Base-by-base conservation (phyloP, 208 protist genomes). In the Balamuthia mandrillaris region DNA sequence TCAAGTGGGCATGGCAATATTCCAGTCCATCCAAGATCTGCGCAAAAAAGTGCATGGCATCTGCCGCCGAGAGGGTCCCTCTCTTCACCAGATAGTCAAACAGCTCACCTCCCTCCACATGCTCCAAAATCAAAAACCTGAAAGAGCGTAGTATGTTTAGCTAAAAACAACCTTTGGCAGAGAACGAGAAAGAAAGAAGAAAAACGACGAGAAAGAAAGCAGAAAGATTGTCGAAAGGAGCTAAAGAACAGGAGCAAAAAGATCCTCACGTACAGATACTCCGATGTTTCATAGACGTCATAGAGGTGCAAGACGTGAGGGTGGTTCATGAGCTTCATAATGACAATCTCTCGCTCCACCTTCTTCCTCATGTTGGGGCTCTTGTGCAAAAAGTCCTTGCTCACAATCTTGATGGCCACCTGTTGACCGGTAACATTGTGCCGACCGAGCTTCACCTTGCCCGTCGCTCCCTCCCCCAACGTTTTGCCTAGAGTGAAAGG, bases 331-430 rank as follows among this genome's bases (percentile, higher is more conserved):
- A 95, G 61, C 84, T 95, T 95, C 74, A 96, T 82, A 6, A 95
- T 89, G n/a, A 87, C 87, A 33, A 96, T 95, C 75, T 96, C 94
- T 31, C 94, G 79, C 39, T 94, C 92, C 0, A 94, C 85, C 75
- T 94, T 94, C 60, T 85, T 84, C 72, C 72, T 72, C 87, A 95
- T 42, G 6, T 81, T 87, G 44, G 52, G 81, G 61, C 89, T 90
- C 31, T 35, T 81, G 4, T 27, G 52, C 21, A 96, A 65, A 10
- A 63, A 77, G 7, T 90, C 88, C 86, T 96, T 96, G 9, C 87
- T 89, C 9, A 95, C 86, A 18, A 96, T 92, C 72, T 96, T 96
- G 10, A 95, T 74, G 16, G 93, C 94, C 9, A 95, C 93, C 29
- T 88, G 87, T n/a, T 90, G 81, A 29, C 88, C 86, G 3, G 89